Conservation (phyloP, 2,329 filamentous ascomycete genomes). For the Calonectria leucothoes region DNA sequence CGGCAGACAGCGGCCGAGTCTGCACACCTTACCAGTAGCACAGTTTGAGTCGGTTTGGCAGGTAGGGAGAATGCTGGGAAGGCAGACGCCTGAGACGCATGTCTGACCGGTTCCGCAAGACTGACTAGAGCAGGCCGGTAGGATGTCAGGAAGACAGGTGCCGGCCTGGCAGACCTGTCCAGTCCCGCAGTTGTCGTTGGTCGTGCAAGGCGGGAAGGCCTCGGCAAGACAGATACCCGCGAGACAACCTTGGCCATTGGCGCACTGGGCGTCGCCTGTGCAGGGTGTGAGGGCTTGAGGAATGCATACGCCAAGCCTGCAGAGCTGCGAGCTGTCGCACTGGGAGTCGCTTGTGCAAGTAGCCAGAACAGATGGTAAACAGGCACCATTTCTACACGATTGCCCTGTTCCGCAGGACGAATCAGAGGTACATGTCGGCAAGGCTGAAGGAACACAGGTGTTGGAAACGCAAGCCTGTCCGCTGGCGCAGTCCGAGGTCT, state of each 20-base stretch:
- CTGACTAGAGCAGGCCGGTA: background rate
- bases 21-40: conserved; percentile 12
- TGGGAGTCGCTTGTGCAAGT: background rate
- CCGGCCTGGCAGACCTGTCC: conserved; percentile 13
- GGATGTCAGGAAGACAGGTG: background rate
- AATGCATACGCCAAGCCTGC: conserved; percentile 5
- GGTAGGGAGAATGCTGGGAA: background rate
- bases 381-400: conserved; percentile 1
- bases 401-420: background rate
- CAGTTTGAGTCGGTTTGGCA: conserved; percentile 5
- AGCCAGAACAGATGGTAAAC: background rate
- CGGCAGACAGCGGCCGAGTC: conserved; percentile 10
- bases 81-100: conserved; percentile 1
- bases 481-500: background rate
- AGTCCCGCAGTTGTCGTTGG: background rate
- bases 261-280: background rate
- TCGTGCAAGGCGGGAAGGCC: background rate
- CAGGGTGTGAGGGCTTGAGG: conserved; percentile 1
- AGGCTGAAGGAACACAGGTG: conserved; percentile 1
- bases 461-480: background rate
- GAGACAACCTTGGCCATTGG: background rate
- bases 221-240: conserved; percentile 11
- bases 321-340: background rate
- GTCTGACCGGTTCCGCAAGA: background rate
- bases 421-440: background rate